Base-by-base conservation (phyloP, 1,284 basidiomycete species). In the Phlebopus sp. region DNA sequence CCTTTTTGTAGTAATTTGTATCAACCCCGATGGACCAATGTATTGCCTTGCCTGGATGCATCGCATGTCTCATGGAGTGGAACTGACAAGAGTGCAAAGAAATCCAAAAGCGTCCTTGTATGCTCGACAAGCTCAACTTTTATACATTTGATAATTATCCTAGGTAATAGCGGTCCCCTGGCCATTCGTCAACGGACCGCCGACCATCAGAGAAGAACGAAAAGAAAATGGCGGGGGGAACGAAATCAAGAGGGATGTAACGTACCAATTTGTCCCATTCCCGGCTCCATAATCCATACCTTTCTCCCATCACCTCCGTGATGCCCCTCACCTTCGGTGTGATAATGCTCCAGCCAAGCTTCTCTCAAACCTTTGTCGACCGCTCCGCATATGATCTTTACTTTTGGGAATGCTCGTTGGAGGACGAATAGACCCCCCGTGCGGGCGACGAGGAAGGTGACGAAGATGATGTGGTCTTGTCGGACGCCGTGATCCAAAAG, bases 401-500 rank as follows among this genome's bases (percentile, higher is more conserved):
- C 81, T 11, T 67, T 58, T 1, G 95, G 93, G 70, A 97, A 97
- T 7, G 92, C 91, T 14, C 79, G 77, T 53, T 84, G 81, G 29
- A 95, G 70, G 1, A 91, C 82, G 13, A 83, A 82, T 17, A 92
- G 69, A 13, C 94, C 90, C 18, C 94, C 93, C 29, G 75, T 76
- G 15, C 82, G 78, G 4, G 91, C 86, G 32, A 95, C 86, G n/a
- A 98, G 74, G 71, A 96, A 90, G 1, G 91, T 86, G 18, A 95
- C 80, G 60, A 93, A 92, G 49, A 94, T 82, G 59, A 94, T 92
- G 59, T 86, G 84, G 38, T 86, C 78, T 61, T 93, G 82, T 55
- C 64, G 79, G 7, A 98, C 86, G n/a, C 95, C 94, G 60, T 99
- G 96, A 63, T 99, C 96, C 21, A 98, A 78, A 14, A 98, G 73